A percentile compares a stretch with the other conserved stretches of the same genome.
Conservation (phyloP, 2,329 filamentous ascomycete genomes). For the Trichoderma atroviride region DNA sequence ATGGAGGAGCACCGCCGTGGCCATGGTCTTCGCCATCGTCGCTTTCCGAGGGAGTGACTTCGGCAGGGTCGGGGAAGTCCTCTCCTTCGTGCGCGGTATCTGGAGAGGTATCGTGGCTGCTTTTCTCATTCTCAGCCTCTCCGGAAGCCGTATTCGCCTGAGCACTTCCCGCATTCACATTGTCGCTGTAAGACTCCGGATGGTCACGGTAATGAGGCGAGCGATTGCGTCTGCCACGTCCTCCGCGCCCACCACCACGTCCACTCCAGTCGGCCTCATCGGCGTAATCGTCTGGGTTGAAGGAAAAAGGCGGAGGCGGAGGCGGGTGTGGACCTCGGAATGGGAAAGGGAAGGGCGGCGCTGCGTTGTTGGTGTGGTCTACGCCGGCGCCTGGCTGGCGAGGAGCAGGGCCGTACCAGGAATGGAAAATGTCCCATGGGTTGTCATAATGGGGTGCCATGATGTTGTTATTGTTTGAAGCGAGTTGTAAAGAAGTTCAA, state of each 20-base stretch:
- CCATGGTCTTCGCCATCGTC: slow-evolving; percentile 36
- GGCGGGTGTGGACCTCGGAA: slow-evolving; percentile 33
- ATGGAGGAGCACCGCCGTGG: slow-evolving; percentile 31
- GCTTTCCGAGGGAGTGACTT: slow-evolving; percentile 33
- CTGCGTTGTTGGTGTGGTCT: slow-evolving; percentile 38
- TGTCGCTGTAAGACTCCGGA: neutral
- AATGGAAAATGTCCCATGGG: slow-evolving; percentile 43
- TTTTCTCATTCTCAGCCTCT: slow-evolving; percentile 38
- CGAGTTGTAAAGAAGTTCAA: neutral
- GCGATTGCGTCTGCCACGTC: slow-evolving; percentile 26
- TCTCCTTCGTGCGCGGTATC: slow-evolving; percentile 39
- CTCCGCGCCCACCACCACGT: slow-evolving; percentile 26
- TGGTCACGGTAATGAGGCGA: slow-evolving; percentile 17
- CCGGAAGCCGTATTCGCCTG: neutral
- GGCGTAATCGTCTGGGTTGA: slow-evolving; percentile 14
- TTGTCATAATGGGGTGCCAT: slow-evolving; percentile 10
- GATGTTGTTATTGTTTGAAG: neutral
- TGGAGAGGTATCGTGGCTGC: slow-evolving; percentile 34
- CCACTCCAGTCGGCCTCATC: slow-evolving; percentile 25
- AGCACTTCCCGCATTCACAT: slow-evolving; percentile 4
- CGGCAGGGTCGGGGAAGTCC: slow-evolving; percentile 39
- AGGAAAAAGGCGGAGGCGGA: neutral
- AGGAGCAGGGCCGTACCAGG: slow-evolving; percentile 34
- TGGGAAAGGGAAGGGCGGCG: slow-evolving; percentile 38
- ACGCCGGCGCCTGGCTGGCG: slow-evolving; percentile 41